Evolutionary conservation across 2,329 filamentous ascomycete species (phyloP), one percentile per base, ranked within the genome.

Genomic region (Apiospora malaysiana): DNA sequence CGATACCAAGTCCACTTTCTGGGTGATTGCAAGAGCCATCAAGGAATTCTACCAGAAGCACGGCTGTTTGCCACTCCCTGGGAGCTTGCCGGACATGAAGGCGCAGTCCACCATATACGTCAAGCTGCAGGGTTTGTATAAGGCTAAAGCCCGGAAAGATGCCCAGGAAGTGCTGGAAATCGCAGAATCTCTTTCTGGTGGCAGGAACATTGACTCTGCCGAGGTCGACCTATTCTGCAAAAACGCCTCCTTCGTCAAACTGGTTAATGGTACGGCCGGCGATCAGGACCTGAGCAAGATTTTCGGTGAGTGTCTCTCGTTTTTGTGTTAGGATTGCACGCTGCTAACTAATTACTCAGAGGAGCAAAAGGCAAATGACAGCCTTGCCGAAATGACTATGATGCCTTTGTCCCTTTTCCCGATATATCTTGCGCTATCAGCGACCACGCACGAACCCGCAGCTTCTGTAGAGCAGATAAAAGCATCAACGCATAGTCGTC

Each of bases 81-180:
- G 96, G 16, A 91, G 92, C 3, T 85, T 99, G 1, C 96, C 97
- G 1, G 96, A 99, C 80, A 99, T 99, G 96, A 99, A 99, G 84
- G 94, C 96, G 2, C 90, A 95, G 78, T 97, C 95, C 4, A 90
- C 87, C 70, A 92, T 97, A 73, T 99, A 99, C 83, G 92, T 99
- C 75, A 87, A 91, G 76, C 87, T 99, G 16, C 96, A 98, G 80
- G 95, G 93, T 76, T 90, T 98, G 72, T 99, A 98, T 88, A 98
- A 97, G 82, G 82, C 86, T 27, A 97, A 97, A 81, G 94, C 96
- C 59, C 90, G 92, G 45, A 85, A 88, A 77, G 96, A 99, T 77
- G 85, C 91, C 18, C 88, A 89, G 42, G 92, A 97, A 80, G 92
- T 98, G 2, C 83, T 94, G 2, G 82, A 85, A 16, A 89, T 82